A percentile compares a stretch with the other conserved stretches of the same genome.
These are phyloP conservation scores for Zanthoxylum bungeanum DNA, from an alignment of 345 rosid genomes.

Conservation along the genomic window DNA sequence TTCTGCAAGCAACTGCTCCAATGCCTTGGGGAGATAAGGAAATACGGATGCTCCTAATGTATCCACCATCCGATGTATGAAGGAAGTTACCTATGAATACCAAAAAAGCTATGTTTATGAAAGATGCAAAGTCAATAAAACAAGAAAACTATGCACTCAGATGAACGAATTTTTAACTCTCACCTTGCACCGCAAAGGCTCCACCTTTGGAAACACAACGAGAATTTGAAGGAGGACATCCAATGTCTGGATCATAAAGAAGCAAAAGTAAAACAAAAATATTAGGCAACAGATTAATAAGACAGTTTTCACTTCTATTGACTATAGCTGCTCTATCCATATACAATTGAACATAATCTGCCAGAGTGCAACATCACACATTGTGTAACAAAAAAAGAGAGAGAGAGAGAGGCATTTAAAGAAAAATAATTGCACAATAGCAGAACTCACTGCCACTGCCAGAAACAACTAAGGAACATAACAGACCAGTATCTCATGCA, in stretches of 20 bases:
- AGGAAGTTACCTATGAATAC: slow-evolving; percentile 67
- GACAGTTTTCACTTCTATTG: neutral
- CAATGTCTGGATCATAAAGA: slow-evolving; percentile 57
- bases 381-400: neutral
- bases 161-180: slow-evolving; percentile 19
- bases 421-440: neutral
- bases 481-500: neutral
- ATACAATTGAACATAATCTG: neutral
- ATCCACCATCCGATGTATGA: slow-evolving; percentile 97
- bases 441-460: too few relatives aligned
- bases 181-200: slow-evolving; percentile 82
- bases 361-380: neutral
- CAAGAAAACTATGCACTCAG: neutral
- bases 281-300: neutral
- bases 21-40: slow-evolving; percentile 91
- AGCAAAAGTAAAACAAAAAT: slow-evolving; percentile 14
- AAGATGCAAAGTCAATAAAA: slow-evolving; percentile 7
- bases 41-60: slow-evolving; percentile 86
- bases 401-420: neutral
- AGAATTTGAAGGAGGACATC: slow-evolving; percentile 85
- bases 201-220: slow-evolving; percentile 73
- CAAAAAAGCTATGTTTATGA: slow-evolving; percentile 19
- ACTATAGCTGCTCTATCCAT: neutral
- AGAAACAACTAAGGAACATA: too few relatives aligned
- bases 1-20: slow-evolving; percentile 85